Evolutionary conservation across 106 monocot species (phyloP), one percentile per base, ranked within the genome.

Genomic region (Platanthera guangdongensis): DNA sequence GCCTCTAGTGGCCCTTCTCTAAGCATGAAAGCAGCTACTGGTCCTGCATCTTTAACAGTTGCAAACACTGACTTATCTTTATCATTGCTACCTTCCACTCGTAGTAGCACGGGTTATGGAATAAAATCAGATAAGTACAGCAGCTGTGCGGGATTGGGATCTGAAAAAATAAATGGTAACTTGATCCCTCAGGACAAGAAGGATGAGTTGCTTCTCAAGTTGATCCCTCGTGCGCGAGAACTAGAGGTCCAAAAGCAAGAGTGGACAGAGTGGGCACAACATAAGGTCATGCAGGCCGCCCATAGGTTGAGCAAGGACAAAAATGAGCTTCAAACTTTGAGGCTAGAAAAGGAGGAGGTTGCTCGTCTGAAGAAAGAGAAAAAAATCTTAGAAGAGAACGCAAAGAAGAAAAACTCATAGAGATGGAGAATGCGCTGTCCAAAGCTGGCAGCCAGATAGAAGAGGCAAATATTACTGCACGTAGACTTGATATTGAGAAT

Each of bases 211-310:
- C 63, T 87, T 57, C 75, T 84, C n/a, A 85, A 74, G 72, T 76
- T 96, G 64, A 77, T 85, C 13, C 78, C 82, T 63, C 80, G 84
- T 74, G 78, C 75, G 11, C 78, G 71, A 48, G 89, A 90, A 59
- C 78, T 96, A 21, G 84, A 96, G 59, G 77, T 84, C 15, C 88
- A 86, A 22, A 64, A 91, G 75, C 87, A 90, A 77, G 88, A 87
- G 73, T 96, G 92, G 88, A 85, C 74, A 2, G 95, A 91, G 7
- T 96, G 95, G 95, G 90, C 93, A 18, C 88, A 90, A 49, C 85
- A 93, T 39, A 93, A 93, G 83, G 83, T 96, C 19, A 91, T 91
- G 90, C 90, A 96, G 77, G 88, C 87, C 57, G 83, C 93, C 1
- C 81, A 81, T 22, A 84, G 95, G 67, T 67, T 96, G 65, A 80